These are phyloP conservation scores for Taiozyma sp. DNA, from an alignment of 1,139 yeast genomes.

Conservation along the genomic window DNA sequence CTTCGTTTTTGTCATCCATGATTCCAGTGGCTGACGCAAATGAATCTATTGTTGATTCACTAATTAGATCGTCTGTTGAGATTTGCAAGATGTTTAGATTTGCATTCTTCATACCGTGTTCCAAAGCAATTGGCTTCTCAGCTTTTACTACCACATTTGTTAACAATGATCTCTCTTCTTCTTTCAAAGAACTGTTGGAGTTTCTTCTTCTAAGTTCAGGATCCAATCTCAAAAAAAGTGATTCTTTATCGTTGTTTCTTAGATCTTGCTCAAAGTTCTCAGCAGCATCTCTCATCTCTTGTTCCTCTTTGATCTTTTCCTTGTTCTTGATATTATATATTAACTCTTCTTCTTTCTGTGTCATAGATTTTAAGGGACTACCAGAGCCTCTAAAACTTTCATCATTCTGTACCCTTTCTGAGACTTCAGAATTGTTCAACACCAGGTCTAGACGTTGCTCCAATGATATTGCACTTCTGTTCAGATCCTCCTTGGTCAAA, in stretches of 20 bases:
- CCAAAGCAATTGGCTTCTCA: slow-evolving; percentile 11
- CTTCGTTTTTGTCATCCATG: slow-evolving; percentile 23
- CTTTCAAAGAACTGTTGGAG: slow-evolving; percentile 21
- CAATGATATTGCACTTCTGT: slow-evolving; percentile 14
- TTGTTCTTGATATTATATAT: slow-evolving; percentile 19
- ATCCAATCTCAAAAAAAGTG: slow-evolving; percentile 18
- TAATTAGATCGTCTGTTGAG: slow-evolving; percentile 12
- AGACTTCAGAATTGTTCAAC: slow-evolving; percentile 16
- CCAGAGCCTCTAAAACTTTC: slow-evolving; percentile 27
- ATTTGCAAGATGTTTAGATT: slow-evolving; percentile 3
- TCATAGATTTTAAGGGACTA: slow-evolving; percentile 19
- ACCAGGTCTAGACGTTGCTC: slow-evolving; percentile 25
- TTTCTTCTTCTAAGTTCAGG: slow-evolving; percentile 19
- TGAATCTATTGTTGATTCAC: slow-evolving; percentile 16
- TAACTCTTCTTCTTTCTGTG: slow-evolving; percentile 19
- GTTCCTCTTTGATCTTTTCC: slow-evolving; percentile 20
- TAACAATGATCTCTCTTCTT: slow-evolving; percentile 25
- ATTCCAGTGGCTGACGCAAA: slow-evolving; percentile 20
- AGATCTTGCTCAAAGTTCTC: slow-evolving; percentile 29
- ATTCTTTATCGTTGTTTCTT: slow-evolving; percentile 24
- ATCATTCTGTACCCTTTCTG: slow-evolving; percentile 27
- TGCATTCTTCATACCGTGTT: slow-evolving; percentile 11
- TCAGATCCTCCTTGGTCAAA: slow-evolving; percentile 20
- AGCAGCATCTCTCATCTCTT: slow-evolving; percentile 23
- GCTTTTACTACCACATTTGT: slow-evolving; percentile 18